Evolutionary conservation across 1,284 basidiomycete species (phyloP).

Genomic region (Bjerkandera adusta): DNA sequence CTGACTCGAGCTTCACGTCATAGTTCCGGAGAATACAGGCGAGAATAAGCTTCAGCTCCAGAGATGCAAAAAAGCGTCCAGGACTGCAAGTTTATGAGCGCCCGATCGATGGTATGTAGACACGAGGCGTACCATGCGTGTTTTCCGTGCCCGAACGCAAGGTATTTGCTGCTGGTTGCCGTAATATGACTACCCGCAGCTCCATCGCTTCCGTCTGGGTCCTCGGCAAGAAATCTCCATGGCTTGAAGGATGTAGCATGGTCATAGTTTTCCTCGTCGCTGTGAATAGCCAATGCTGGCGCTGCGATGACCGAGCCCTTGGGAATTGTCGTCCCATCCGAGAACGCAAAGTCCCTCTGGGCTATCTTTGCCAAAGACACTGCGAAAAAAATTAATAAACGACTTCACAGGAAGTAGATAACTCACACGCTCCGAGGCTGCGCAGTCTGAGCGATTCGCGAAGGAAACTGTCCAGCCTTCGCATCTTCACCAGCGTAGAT

Average conservation of each 20-base stretch:
- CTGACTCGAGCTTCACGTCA: conserved; percentile 39
- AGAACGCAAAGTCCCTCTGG: conserved; percentile 36
- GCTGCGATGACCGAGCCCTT: conserved; percentile 40
- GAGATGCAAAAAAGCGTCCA: conserved; percentile 45
- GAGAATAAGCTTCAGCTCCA: conserved; percentile 43
- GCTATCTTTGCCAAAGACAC: conserved; percentile 22
- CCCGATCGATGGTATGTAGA: neutral
- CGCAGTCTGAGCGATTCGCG: conserved; percentile 43
- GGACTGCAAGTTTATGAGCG: conserved; percentile 29
- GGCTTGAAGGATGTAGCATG: conserved; percentile 40
- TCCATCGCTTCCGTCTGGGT: conserved; percentile 27
- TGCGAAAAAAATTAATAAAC: conserved; percentile 19
- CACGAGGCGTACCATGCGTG: conserved; percentile 40
- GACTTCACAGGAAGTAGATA: too few relatives aligned
- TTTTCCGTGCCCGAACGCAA: conserved; percentile 42
- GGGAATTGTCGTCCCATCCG: conserved; percentile 42
- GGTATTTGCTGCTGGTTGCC: conserved; percentile 34
- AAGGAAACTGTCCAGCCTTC: conserved; percentile 51
- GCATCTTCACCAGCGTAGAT: conserved; percentile 39
- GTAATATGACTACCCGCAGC: conserved; percentile 30
- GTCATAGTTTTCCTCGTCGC: conserved; percentile 39
- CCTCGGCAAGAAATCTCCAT: conserved; percentile 44
- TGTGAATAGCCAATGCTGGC: conserved; percentile 40
- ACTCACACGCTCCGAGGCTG: conserved; percentile 26
- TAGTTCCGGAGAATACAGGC: conserved; percentile 43